Conservation (phyloP, 2,329 filamentous ascomycete species). For the Aspergillus oerlinghausenensis region DNA sequence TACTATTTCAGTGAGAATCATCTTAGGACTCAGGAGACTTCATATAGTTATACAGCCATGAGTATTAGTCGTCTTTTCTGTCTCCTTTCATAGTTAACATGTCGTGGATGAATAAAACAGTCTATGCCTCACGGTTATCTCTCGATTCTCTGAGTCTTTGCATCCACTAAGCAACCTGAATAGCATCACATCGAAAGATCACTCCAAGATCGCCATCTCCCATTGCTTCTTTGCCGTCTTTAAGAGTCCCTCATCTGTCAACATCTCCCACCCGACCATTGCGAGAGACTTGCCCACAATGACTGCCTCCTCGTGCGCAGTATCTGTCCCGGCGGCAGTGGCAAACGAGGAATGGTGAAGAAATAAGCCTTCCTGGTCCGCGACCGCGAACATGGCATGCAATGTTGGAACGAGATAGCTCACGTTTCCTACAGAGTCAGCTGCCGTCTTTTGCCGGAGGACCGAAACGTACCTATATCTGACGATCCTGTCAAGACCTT, state of each 20-base stretch:
- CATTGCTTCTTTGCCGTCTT: slow-evolving; percentile 22
- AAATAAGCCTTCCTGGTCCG: slow-evolving; percentile 30
- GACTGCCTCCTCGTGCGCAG: slow-evolving; percentile 41
- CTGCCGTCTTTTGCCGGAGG: neutral
- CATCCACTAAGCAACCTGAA: no score
- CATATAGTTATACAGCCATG: no score
- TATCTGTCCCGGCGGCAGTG: slow-evolving; percentile 40
- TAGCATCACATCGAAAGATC: no score
- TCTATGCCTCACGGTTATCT: no score
- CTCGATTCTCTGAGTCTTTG: no score
- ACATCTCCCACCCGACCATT: slow-evolving; percentile 30
- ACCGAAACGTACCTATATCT: slow-evolving; percentile 37
- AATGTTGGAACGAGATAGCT: slow-evolving; percentile 46
- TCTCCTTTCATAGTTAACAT: no score
- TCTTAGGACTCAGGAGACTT: no score
- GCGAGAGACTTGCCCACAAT: slow-evolving; percentile 46
- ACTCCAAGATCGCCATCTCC: slow-evolving; percentile 20
- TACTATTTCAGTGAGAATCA: no score
- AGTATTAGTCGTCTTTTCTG: no score
- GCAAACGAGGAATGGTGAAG: slow-evolving; percentile 43
- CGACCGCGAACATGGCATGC: slow-evolving; percentile 47
- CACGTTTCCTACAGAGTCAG: slow-evolving; percentile 43
- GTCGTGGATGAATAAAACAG: no score
- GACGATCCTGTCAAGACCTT: slow-evolving; percentile 43
- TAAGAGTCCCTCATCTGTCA: slow-evolving; percentile 21